Conservation (phyloP, 176 grass and related monocot genomes). For the Aegilops bicornis region DNA sequence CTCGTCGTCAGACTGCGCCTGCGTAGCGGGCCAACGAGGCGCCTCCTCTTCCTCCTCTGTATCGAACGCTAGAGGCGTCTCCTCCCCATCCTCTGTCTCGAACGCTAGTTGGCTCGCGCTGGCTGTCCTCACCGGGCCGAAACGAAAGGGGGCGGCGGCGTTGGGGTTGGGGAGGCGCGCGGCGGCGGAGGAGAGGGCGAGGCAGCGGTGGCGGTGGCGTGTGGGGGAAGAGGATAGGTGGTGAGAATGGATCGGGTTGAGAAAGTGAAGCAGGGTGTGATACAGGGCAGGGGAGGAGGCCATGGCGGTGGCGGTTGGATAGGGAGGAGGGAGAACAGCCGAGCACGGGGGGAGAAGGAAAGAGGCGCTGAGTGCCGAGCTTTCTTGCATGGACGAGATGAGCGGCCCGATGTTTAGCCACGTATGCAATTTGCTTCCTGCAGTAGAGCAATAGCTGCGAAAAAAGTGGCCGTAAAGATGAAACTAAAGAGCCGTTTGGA, state of each 20-base stretch:
- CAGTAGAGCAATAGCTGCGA: no score
- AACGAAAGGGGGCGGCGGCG: neutral
- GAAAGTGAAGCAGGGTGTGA: slow-evolving; percentile 21
- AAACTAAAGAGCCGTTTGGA: no score
- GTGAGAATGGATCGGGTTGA: neutral
- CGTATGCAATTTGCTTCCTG: neutral
- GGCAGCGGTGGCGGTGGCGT: neutral
- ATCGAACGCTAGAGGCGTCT: neutral
- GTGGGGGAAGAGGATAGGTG: neutral
- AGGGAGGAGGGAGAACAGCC: neutral
- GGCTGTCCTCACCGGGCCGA: neutral
- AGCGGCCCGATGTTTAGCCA: slow-evolving; percentile 29
- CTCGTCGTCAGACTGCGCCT: neutral
- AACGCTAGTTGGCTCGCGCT: slow-evolving; percentile 5
- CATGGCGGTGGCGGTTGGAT: slow-evolving; percentile 23
- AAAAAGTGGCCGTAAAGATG: no score
- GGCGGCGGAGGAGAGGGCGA: neutral
- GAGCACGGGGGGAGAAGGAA: neutral
- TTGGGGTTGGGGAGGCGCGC: neutral
- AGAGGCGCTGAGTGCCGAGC: no score
- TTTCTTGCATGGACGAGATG: neutral
- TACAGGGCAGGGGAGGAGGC: neutral
- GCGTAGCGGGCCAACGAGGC: neutral
- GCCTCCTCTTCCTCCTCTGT: neutral
- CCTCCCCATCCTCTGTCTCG: neutral